Evolutionary conservation across 1,284 basidiomycete genomes (phyloP).

Genomic region (Trichosporon ovoides): DNA sequence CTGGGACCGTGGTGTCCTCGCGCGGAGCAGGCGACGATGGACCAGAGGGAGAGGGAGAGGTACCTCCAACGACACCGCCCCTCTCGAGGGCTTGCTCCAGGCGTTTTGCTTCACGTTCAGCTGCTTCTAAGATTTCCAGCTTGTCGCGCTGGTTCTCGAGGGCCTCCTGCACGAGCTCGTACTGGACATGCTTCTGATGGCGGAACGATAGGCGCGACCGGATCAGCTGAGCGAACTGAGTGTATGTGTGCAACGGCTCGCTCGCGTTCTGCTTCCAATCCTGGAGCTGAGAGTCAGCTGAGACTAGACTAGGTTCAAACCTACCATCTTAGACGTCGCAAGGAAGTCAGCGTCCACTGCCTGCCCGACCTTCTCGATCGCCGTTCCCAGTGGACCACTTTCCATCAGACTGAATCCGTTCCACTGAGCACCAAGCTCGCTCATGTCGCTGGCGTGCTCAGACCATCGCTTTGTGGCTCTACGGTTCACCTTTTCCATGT

Average conservation of each 20-base stretch:
- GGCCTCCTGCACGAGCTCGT: slow-evolving; percentile 90
- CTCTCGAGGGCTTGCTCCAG: slow-evolving; percentile 74
- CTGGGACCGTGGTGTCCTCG: neutral
- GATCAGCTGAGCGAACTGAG: slow-evolving; percentile 91
- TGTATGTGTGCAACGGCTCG: slow-evolving; percentile 92
- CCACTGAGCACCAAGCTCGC: slow-evolving; percentile 88
- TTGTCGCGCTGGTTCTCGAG: slow-evolving; percentile 81
- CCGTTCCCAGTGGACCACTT: slow-evolving; percentile 36
- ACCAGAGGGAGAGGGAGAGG: neutral
- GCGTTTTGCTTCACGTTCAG: slow-evolving; percentile 82
- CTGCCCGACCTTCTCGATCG: slow-evolving; percentile 61
- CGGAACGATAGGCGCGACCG: slow-evolving; percentile 89
- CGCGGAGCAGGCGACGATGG: neutral
- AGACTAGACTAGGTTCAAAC: slow-evolving; percentile 27
- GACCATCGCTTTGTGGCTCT: slow-evolving; percentile 89
- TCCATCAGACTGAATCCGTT: slow-evolving; percentile 88
- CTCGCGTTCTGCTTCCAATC: slow-evolving; percentile 88
- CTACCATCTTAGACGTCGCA: slow-evolving; percentile 78
- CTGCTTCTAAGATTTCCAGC: slow-evolving; percentile 84
- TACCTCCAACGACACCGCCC: slow-evolving; percentile 27
- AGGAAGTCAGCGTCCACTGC: slow-evolving; percentile 92
- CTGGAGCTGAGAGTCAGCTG: slow-evolving; percentile 60
- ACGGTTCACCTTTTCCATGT: slow-evolving; percentile 93
- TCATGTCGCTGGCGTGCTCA: slow-evolving; percentile 83
- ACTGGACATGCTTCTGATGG: slow-evolving; percentile 97